phyloP scores from a whole-genome alignment of 169 alveolate species.

The Plasmodium adleri region DNA sequence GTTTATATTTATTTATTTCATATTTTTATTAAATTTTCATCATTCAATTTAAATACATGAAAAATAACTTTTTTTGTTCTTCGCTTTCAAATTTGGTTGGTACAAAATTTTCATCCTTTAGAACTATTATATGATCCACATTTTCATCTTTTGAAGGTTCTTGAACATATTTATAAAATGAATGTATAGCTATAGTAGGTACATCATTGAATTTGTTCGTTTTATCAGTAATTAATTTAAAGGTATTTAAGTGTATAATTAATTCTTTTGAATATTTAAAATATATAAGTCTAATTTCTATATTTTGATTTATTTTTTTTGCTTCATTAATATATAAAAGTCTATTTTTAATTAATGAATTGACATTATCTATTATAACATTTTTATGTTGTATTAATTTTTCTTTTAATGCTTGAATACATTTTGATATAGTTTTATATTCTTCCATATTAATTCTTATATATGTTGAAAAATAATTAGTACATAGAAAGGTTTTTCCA shows the following conservation, averaged over 20 bases:
- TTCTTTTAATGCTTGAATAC: constrained; percentile 27
- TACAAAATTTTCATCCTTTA: constrained; percentile 47
- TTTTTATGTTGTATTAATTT: constrained; percentile 22
- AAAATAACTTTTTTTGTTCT: constrained; percentile 53
- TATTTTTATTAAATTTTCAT: neutral
- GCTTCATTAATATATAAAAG: constrained; percentile 34
- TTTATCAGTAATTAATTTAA: constrained; percentile 54
- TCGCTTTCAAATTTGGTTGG: constrained; percentile 52
- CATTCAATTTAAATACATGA: constrained; percentile 37
- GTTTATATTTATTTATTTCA: neutral
- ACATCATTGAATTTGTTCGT: constrained; percentile 22
- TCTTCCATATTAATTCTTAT: constrained; percentile 17
- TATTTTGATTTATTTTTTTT: constrained; percentile 38
- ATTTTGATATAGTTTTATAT: constrained; percentile 34
- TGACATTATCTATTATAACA: constrained; percentile 56
- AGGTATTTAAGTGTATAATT: constrained; percentile 40
- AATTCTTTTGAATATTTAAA: constrained; percentile 62
- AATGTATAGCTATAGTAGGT: constrained; percentile 52
- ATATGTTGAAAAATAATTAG: constrained; percentile 22
- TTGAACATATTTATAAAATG: constrained; percentile 65
- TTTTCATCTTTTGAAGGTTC: constrained; percentile 36
- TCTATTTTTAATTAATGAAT: constrained; percentile 32
- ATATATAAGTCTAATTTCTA: constrained; percentile 32
- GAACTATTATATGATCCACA: constrained; percentile 14
- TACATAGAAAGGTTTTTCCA: constrained; percentile 53